Evolutionary conservation across 2,329 filamentous ascomycete genomes (phyloP), one percentile per base, ranked within the genome.

Genomic region (Colletotrichum coccodes): DNA sequence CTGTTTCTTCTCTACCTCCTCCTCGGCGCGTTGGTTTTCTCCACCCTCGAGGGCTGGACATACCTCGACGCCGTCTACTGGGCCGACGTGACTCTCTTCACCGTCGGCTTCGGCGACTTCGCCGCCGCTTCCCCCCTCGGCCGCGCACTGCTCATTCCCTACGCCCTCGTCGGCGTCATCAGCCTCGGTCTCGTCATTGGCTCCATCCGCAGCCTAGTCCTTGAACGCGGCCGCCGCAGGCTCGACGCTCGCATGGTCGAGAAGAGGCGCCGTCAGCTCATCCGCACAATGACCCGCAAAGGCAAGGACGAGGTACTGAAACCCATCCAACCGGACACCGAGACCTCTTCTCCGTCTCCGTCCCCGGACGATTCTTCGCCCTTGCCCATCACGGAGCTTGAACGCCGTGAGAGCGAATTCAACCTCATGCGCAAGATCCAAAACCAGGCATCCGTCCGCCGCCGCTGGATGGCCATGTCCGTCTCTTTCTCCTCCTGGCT

Each of bases 371-470:
- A n/a, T n/a, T 38, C 53, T 56, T 32, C 59, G 8, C 36, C 54
- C 12, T 5, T 56, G n/a, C 46, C 62, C 49, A 30, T 53, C 21
- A 72, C 70, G 14, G 89, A 91, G 74, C 84, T 85, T 28, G 81
- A 91, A 71, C 87, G 91, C 28, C 88, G 92, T 52, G 89, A 90
- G 66, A 86, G 88, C 46, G 91, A 94, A 68, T 97, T 97, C 74
- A 82, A 90, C 21, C 84, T 94, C 1, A 97, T 98, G 95, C 90
- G 94, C 32, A 86, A 85, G 64, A 94, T 97, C 50, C 94, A 97
- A 78, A 77, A 83, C 3, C 82, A 86, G 9, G 91, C 93, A 0
- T 84, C 87, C 1, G 82, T 79, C 6, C 91, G 91, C 73, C 90
- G 92, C 63, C 89, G 90, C 38, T 97, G 94, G 93, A 88, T 89